Percentiles rank a stretch among this genome's conserved stretches.
These are phyloP conservation scores for Gaultheria prostrata DNA, from an alignment of 148 eudicot genomes.

Conservation along the genomic window DNA sequence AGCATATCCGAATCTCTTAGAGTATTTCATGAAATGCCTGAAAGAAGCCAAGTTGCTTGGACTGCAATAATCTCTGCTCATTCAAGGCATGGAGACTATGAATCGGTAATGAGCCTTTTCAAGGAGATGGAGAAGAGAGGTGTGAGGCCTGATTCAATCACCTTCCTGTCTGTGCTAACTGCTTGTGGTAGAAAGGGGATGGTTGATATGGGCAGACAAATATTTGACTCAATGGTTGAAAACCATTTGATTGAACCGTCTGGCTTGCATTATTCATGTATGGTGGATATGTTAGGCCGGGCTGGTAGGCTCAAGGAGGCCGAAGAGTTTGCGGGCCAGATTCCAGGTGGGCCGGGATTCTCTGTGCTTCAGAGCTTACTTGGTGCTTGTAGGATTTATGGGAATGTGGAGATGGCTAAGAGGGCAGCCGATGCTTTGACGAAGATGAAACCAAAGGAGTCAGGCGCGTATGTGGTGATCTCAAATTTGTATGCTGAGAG, in stretches of 20 bases:
- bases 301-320: conserved; percentile 84
- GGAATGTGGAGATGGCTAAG: conserved; percentile 65
- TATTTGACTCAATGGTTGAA: conserved; percentile 62
- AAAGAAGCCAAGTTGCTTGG: conserved; percentile 76
- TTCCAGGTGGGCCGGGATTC: conserved; percentile 62
- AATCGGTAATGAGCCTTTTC: conserved; percentile 62
- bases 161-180: conserved; percentile 72
- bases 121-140: conserved; percentile 52
- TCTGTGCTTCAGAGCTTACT: conserved; percentile 89
- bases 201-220: conserved; percentile 62
- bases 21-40: conserved; percentile 48
- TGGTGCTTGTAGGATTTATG: conserved; percentile 70
- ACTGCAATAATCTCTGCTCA: conserved; percentile 88
- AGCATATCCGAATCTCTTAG: conserved; percentile 60
- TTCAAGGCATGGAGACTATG: conserved; percentile 83
- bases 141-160: conserved; percentile 67
- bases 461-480: conserved; percentile 80
- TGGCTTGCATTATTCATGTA: conserved; percentile 69
- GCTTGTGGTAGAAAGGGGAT: conserved; percentile 87
- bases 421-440: conserved; percentile 51
- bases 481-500: conserved; percentile 85
- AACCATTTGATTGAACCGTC: conserved; percentile 54
- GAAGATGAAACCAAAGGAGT: conserved; percentile 64
- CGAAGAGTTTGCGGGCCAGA: conserved; percentile 51
- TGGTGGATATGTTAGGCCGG: conserved; percentile 92